Evolutionary conservation across 2,329 filamentous ascomycete species (phyloP).

Genomic region (Aspergillus sp.): DNA sequence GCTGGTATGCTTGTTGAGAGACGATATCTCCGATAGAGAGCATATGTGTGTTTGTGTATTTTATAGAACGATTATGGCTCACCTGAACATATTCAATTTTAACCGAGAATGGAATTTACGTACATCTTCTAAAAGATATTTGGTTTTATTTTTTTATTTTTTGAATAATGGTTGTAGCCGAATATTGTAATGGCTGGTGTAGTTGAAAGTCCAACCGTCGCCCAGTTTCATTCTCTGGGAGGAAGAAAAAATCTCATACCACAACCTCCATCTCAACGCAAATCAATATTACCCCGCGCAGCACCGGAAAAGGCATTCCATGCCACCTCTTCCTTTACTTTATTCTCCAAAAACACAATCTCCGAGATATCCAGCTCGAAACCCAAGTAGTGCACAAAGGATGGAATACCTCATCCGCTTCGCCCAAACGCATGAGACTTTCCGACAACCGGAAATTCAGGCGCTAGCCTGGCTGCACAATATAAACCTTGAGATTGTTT

Average conservation of each 20-base stretch:
- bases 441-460: conserved; percentile 79
- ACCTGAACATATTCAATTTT: not conserved
- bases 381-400: not conserved
- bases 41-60: conserved; percentile 10
- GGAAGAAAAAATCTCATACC: conserved; percentile 10
- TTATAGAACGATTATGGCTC: conserved; percentile 6
- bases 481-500: conserved; percentile 69
- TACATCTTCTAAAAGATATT: not conserved
- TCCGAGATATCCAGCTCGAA: not conserved
- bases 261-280: conserved; percentile 1
- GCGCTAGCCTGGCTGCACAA: conserved; percentile 71
- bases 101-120: not conserved
- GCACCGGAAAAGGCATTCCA: not conserved
- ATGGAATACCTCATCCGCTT: conserved; percentile 87
- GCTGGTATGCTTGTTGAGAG: not conserved
- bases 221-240: conserved; percentile 4
- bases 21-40: conserved; percentile 7
- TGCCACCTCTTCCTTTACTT: not conserved
- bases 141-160: not conserved
- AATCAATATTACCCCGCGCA: not conserved
- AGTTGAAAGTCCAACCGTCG: not conserved
- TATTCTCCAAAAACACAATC: not conserved
- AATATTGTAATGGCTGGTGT: not conserved
- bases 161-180: not conserved
- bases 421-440: conserved; percentile 86